These are phyloP conservation scores for Saccharata proteae DNA, from an alignment of 2,329 filamentous ascomycete species.

Conservation along the genomic window DNA sequence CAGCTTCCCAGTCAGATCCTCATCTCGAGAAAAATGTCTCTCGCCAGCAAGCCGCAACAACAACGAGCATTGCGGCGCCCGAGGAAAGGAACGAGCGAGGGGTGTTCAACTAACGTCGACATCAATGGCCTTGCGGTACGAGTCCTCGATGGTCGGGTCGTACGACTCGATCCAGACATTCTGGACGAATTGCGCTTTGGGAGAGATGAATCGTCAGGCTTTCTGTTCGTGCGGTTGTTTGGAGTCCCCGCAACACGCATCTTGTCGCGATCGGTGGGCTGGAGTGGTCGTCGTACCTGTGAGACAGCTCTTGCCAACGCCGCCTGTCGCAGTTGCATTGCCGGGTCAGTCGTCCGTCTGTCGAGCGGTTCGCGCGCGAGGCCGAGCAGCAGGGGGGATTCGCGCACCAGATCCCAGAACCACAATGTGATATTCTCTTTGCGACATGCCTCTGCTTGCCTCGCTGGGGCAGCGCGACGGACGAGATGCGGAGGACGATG, in stretches of 20 bases:
- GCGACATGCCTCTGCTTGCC: conserved; percentile 20
- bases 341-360: conserved; percentile 16
- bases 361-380: conserved; percentile 7
- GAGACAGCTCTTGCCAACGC: conserved; percentile 84
- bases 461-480: conserved; percentile 1
- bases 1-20: background rate
- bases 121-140: conserved; percentile 49
- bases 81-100: conserved; percentile 5
- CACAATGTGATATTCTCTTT: conserved; percentile 32
- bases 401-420: conserved; percentile 27
- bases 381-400: conserved; percentile 10
- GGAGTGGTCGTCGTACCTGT: conserved; percentile 50
- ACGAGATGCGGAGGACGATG: conserved; percentile 2
- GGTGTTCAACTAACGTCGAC: conserved; percentile 59
- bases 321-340: too few relatives aligned
- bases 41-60: too few relatives aligned
- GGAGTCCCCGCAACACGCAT: too few relatives aligned
- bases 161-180: conserved; percentile 83
- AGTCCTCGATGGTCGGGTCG: conserved; percentile 51
- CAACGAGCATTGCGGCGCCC: too few relatives aligned
- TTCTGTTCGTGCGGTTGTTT: conserved; percentile 11
- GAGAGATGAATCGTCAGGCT: conserved; percentile 9
- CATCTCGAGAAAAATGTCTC: too few relatives aligned
- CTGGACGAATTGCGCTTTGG: conserved; percentile 71
- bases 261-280: too few relatives aligned